Base-by-base conservation (phyloP, 163 green algal genomes). In the Scenedesmus sp. region DNA sequence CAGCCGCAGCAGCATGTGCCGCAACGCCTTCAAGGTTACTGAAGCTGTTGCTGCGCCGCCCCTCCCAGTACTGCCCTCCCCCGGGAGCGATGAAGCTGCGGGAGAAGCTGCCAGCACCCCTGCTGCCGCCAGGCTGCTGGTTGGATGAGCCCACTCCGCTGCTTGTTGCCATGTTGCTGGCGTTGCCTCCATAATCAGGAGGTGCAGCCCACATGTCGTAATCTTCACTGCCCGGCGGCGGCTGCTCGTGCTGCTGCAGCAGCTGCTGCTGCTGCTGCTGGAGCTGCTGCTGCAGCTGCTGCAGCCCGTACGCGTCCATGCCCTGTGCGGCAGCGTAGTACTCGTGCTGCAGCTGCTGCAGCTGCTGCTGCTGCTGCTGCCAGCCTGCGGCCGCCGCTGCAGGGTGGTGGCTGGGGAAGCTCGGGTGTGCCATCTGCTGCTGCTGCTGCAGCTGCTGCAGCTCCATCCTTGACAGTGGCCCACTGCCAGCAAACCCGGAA, bases 51-150 rank as follows among this genome's bases (percentile, higher is more conserved):
- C 87, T 91, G 74, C 87, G 74, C 10, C 87, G 46, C 1, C 87
- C 87, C 76, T 86, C 10, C 87, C 87, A 91, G 34, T 91, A 91
- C 76, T 91, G 87, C 57, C 87, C 87, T 54, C 87, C 87, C 15
- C 87, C 76, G 3, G 87, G 76, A 6, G 87, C 87, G 18, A 91
- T 91, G 76, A 91, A 91, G 76, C 87, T 91, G 18, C 57, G 79
- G 1, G 74, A 64, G 10, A 34, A 15, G 64, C 87, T 91, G 56
- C 34, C 34, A 46, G 15, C 73, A 4, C 10, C 15, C 52, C 87
- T 59, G 59, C 87, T 91, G 74, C n/a, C 3, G 18, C 16, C 16
- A 20, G 54, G 64, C 0, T 12, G 52, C 4, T 34, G 4, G 34
- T n/a, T 81, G 1, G 81, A 62, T 15, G 73, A 62, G 34, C 26